Evolutionary conservation across 495 filamentous ascomycete species (phyloP).

Genomic region (Articulospora tetracladia): DNA sequence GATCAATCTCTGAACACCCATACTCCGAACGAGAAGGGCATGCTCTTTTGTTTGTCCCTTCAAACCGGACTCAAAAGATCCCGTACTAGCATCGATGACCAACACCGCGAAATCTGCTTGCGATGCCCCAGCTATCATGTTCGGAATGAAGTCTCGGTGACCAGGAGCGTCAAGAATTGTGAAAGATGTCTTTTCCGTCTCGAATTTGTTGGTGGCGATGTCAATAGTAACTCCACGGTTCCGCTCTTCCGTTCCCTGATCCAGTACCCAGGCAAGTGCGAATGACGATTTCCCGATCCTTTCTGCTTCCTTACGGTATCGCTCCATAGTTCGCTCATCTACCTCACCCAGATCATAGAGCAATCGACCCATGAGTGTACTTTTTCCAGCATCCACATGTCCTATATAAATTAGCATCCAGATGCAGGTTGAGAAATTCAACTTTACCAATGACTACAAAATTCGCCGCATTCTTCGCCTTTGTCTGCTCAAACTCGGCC

Average conservation of each 20-base stretch:
- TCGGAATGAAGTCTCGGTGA: constrained; percentile 93
- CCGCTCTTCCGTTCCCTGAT: constrained; percentile 85
- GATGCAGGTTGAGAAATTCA: background rate
- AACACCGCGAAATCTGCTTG: constrained; percentile 96
- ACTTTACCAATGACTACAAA: constrained; percentile 90
- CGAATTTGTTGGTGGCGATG: constrained; percentile 90
- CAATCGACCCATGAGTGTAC: constrained; percentile 94
- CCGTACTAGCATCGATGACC: constrained; percentile 83
- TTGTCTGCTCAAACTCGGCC: constrained; percentile 71
- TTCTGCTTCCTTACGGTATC: constrained; percentile 82
- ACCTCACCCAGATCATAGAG: constrained; percentile 85
- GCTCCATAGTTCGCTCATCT: constrained; percentile 81
- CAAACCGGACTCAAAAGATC: constrained; percentile 88
- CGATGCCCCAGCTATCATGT: constrained; percentile 96
- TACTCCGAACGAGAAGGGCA: constrained; percentile 81
- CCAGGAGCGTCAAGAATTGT: constrained; percentile 96
- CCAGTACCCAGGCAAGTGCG: constrained; percentile 92
- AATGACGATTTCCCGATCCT: constrained; percentile 94
- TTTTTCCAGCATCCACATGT: constrained; percentile 97
- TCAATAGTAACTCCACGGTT: constrained; percentile 93
- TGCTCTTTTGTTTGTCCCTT: constrained; percentile 96
- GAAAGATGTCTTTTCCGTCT: constrained; percentile 79
- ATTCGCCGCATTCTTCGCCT: constrained; percentile 77
- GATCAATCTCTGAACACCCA: constrained; percentile 84
- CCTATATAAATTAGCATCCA: constrained; percentile 42